Base-by-base conservation (phyloP, 2,329 filamentous ascomycete species). In the Ilyonectria destructans region DNA sequence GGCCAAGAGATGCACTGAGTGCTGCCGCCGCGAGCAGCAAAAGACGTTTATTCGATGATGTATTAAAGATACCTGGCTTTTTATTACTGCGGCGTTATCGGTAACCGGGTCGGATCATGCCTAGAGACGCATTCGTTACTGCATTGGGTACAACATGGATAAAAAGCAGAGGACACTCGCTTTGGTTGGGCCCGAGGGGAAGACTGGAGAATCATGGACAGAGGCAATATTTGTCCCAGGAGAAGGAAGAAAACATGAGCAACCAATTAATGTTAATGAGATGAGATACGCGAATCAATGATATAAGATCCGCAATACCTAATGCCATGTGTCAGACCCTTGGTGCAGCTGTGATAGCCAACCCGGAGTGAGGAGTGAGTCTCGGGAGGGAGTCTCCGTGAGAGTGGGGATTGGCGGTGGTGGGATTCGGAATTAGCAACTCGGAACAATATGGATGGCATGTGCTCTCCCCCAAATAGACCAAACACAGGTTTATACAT, bases 41-140 rank as follows among this genome's bases (percentile, higher is more conserved):
- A 33, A 64, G 40, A 61, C 63, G 57, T 69, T 58, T 62, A 51
- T 74, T 75, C 66, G 65, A 71, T 48, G 65, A 72, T 75, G 69
- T 74, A 75, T 77, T 74, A 75, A 57, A 75, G 65, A 75, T 77
- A 74, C 69, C 71, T 75, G 67, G 71, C 65, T 73, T 69, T 72
- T 70, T 59, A 26, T 66, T 67, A 51, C 46, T 62, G 56, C 59
- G 76, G 75, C 74, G 76, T 77, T 77, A 70, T 69, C 54, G 73
- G 71, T 68, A 71, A 65, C 40, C 49, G 45, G 71, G 67, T 68
- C 31, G 62, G 63, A 62, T 66, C 55, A 71, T 64, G 73, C 67
- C 69, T 75, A 76, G 68, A 77, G 59, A 67, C 54, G 68, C 74
- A 76, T 75, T 77, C 70, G 67, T 64, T 71, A 69, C 65, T 65